Base-by-base conservation (phyloP, 306 rosid genomes). In the Sesbania bispinosa region DNA sequence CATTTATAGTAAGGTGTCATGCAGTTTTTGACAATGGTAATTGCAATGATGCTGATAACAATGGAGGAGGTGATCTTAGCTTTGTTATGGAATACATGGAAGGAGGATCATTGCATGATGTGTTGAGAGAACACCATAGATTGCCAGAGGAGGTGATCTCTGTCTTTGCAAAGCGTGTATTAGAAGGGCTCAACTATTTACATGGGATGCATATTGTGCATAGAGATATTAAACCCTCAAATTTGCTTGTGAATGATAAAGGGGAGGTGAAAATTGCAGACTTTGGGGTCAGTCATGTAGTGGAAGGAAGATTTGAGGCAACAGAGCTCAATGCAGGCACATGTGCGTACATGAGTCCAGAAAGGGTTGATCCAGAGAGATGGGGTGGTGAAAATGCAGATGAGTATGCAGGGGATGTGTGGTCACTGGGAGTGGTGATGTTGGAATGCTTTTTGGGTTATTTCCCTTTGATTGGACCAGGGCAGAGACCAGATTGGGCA, bases 321-420 rank as follows among this genome's bases (percentile, higher is more conserved):
- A n/a, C 13, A 15, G 69, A 83, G 13, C 42, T 16, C 0, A 52
- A 41, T 15, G 73, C 54, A 7, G 93, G 96, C 2, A 88, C 91
- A 0, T 85, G 89, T 9, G 93, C 89, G 0, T 88, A 90, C 67
- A 87, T 85, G 93, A 87, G 96, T 36, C 93, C 96, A 0, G 93
- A 90, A 43, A 84, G 89, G 45, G 73, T 88, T 69, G 93, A 90
- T 79, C 88, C 82, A 0, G 87, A 86, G 60, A 77, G 79, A 10
- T 86, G 88, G 85, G 83, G 70, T 1, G 85, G 83, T 29, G 84
- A 69, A 26, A 46, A 72, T 61, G 85, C 29, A 7, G 74, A 82
- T 76, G 89, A 76, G 52, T 90, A 76, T 67, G 81, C 82, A 5
- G 92, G 92, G 2, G 88, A 90, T 39, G 86, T 88, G 6, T 88